Conservation (phyloP, 1,284 basidiomycete genomes). For the Pholiota adiposa region DNA sequence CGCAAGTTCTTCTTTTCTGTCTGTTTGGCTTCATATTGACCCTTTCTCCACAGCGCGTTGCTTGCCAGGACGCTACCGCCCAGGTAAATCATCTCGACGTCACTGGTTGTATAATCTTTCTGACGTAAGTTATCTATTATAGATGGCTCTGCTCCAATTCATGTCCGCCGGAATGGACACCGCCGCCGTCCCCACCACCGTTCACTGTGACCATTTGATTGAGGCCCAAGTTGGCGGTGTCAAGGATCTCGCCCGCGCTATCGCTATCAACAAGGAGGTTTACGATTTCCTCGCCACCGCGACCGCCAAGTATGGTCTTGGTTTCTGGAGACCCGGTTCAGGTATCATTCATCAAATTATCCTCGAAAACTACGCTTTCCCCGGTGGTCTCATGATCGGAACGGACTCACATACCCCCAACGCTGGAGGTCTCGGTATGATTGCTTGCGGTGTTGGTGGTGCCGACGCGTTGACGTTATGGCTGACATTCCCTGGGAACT, state of each 20-base stretch:
- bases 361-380: constrained; percentile 99
- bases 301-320: constrained; percentile 96
- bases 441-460: constrained; percentile 99
- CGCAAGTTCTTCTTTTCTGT: constrained; percentile 53
- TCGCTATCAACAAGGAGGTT: constrained; percentile 97
- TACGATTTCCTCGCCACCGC: constrained; percentile 99
- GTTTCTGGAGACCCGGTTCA: constrained; percentile 99
- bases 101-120: constrained; percentile 19
- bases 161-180: constrained; percentile 99
- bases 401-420: constrained; percentile 99
- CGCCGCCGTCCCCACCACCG: constrained; percentile 95
- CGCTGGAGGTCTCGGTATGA: constrained; percentile 98
- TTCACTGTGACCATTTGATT: constrained; percentile 99
- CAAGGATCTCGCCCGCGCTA: constrained; percentile 92
- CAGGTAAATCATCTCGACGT: constrained; percentile 50
- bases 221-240: constrained; percentile 95
- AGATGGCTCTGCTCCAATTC: constrained; percentile 99
- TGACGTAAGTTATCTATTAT: constrained; percentile 36
- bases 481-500: constrained; percentile 98
- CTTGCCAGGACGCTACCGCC: constrained; percentile 99
- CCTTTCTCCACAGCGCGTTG: constrained; percentile 79
- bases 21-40: not conserved
- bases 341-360: constrained; percentile 99
- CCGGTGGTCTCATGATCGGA: constrained; percentile 99
- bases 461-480: constrained; percentile 99